Evolutionary conservation across 139 green algal species (phyloP).

Genomic region (Picochlorum sp.): DNA sequence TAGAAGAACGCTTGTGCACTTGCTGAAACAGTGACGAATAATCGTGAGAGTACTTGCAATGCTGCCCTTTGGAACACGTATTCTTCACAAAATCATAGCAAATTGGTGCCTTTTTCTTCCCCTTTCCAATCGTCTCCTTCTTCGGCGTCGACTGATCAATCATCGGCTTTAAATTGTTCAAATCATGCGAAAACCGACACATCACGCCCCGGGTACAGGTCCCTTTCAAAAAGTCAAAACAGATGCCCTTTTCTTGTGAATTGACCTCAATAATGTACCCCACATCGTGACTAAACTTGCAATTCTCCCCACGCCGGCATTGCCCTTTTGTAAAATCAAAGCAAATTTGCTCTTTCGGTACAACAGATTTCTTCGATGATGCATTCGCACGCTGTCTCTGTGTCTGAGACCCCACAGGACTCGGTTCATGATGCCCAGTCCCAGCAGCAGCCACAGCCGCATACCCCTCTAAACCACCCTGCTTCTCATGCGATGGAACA

Average conservation of each 20-base stretch:
- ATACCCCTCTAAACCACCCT: too few species aligned
- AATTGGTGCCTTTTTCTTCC: conserved; percentile 37
- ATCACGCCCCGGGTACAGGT: conserved; percentile 68
- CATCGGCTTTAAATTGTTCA: conserved; percentile 46
- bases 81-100: conserved; percentile 88
- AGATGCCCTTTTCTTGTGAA: conserved; percentile 76
- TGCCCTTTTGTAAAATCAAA: conserved; percentile 82
- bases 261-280: conserved; percentile 68
- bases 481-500: too few species aligned
- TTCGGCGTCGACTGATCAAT: not conserved
- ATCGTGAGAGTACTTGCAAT: conserved; percentile 78
- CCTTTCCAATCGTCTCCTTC: not conserved
- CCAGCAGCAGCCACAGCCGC: too few species aligned
- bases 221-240: conserved; percentile 79
- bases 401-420: too few species aligned
- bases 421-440: too few species aligned
- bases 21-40: conserved; percentile 34
- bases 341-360: conserved; percentile 56
- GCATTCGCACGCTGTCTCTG: too few species aligned
- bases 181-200: conserved; percentile 80
- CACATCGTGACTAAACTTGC: conserved; percentile 77
- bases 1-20: not conserved
- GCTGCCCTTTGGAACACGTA: conserved; percentile 50
- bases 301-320: conserved; percentile 66
- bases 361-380: too few species aligned